A percentile compares a stretch with the other conserved stretches of the same genome.
These are phyloP conservation scores for Penicillium coffeae DNA, from an alignment of 495 filamentous ascomycete species.

Conservation along the genomic window DNA sequence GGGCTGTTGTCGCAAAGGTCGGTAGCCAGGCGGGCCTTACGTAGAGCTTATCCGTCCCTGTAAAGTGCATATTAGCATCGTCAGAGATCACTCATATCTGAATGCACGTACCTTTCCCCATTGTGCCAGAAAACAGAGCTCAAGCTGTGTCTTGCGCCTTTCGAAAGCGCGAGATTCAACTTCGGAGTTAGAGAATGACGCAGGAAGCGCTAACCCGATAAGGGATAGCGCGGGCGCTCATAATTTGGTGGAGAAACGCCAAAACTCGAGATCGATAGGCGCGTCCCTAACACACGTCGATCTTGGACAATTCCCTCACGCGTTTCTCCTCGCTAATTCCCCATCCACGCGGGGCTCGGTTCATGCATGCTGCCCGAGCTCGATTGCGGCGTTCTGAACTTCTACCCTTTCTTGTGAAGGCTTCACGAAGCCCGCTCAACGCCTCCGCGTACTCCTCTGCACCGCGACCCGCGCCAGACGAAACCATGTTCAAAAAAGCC, in stretches of 20 bases:
- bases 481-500: constrained; percentile 42
- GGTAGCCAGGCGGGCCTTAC: constrained; percentile 35
- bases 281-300: constrained; percentile 5
- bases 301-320: background rate
- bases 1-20: background rate
- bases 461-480: constrained; percentile 15
- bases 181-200: constrained; percentile 17
- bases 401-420: constrained; percentile 21
- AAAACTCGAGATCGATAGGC: background rate
- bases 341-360: constrained; percentile 6
- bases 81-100: background rate
- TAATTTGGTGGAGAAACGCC: background rate
- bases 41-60: constrained; percentile 74
- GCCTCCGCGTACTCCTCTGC: constrained; percentile 26
- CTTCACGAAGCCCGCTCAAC: constrained; percentile 16
- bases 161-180: constrained; percentile 1
- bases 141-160: background rate
- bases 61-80: constrained; percentile 8
- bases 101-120: constrained; percentile 55
- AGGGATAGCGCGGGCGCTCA: constrained; percentile 10
- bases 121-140: constrained; percentile 21
- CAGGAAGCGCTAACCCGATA: constrained; percentile 19
- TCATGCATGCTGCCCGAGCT: constrained; percentile 31
- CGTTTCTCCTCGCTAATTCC: background rate
- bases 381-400: constrained; percentile 14